Conservation (phyloP, 2,329 filamentous ascomycete species). For the Alternaria sp. region DNA sequence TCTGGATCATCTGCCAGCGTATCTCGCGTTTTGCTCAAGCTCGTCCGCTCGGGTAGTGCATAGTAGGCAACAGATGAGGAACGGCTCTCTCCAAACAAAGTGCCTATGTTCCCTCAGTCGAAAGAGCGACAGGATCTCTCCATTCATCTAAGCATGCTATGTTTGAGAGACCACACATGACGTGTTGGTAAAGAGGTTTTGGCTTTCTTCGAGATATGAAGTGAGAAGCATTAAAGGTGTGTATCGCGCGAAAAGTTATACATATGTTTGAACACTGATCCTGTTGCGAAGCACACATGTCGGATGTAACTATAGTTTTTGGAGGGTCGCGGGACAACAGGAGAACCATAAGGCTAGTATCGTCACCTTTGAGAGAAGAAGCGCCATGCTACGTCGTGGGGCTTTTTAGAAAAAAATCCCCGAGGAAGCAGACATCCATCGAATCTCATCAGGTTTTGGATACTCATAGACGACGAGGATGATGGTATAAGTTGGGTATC, state of each 20-base stretch:
- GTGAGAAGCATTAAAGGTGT: neutral
- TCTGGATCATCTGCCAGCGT: neutral
- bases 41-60: neutral
- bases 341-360: neutral
- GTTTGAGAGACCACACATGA: neutral
- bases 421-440: neutral
- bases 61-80: neutral
- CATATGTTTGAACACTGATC: no score
- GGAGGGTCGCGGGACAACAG: neutral
- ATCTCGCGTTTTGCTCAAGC: neutral
- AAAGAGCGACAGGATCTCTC: neutral
- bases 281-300: neutral
- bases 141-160: neutral
- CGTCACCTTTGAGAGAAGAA: neutral
- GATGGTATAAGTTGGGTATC: neutral
- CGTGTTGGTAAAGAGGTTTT: neutral
- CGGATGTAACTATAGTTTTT: accelerated
- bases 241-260: neutral
- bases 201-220: neutral
- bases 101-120: neutral
- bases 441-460: neutral
- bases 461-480: neutral
- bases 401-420: neutral
- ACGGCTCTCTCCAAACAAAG: neutral
- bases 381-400: neutral